These are phyloP conservation scores for Eremochloa ophiuroides DNA, from an alignment of 176 grass and related monocot species.

Conservation along the genomic window DNA sequence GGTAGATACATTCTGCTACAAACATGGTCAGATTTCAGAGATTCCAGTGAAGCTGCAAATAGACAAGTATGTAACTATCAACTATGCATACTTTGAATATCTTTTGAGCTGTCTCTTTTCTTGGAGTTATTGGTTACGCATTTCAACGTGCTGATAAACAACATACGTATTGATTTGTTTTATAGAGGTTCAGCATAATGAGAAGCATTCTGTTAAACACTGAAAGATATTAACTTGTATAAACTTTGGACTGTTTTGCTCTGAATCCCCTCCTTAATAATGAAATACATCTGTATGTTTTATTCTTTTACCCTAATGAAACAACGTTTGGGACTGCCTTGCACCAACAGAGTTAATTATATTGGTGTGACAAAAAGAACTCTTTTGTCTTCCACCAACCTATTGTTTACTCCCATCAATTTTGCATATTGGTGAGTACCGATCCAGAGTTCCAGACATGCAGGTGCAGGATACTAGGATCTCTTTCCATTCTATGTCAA, in stretches of 20 bases:
- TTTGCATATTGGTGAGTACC: not conserved
- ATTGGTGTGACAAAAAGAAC: not conserved
- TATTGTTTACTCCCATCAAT: not conserved
- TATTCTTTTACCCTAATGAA: not conserved
- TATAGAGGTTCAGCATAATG: not conserved
- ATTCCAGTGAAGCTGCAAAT: conserved; percentile 85
- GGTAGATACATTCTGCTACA: conserved; percentile 64
- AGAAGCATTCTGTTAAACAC: not conserved
- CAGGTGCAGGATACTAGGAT: not conserved
- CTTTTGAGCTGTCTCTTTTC: not conserved
- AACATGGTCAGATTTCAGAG: conserved; percentile 77
- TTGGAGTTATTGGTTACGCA: not conserved
- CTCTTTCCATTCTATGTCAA: not conserved
- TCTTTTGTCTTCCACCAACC: not conserved
- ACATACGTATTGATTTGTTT: too few species aligned
- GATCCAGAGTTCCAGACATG: not conserved
- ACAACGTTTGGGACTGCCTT: not conserved
- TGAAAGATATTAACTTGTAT: conserved; percentile 10
- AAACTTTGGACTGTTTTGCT: too few species aligned
- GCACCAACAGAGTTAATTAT: not conserved
- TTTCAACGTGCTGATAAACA: not conserved
- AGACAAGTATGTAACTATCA: conserved; percentile 69
- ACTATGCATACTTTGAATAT: not conserved
- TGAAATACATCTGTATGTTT: not conserved
- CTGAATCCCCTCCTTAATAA: too few species aligned